phyloP scores from a whole-genome alignment of 805 yeast genomes.

The Yamadazyma laniorum region DNA sequence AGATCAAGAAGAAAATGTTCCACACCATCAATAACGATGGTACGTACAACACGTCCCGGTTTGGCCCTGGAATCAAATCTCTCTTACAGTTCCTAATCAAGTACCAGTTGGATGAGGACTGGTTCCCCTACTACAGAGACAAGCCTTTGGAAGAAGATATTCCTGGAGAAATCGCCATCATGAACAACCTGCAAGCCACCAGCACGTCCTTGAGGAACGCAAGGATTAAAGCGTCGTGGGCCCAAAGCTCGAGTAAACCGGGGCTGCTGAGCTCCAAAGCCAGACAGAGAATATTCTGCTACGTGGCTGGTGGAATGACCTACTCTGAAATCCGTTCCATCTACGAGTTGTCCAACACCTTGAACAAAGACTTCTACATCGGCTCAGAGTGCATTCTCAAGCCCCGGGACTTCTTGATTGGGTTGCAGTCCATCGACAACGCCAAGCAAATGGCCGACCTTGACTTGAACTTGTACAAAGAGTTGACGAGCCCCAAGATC shows the following conservation, averaged over 20 bases:
- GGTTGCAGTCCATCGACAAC: slow-evolving; percentile 39
- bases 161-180: slow-evolving; percentile 20
- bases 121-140: slow-evolving; percentile 74
- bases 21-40: slow-evolving; percentile 56
- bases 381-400: slow-evolving; percentile 78
- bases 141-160: slow-evolving; percentile 58
- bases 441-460: slow-evolving; percentile 41
- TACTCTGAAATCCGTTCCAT: slow-evolving; percentile 75
- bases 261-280: slow-evolving; percentile 12
- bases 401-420: slow-evolving; percentile 48
- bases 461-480: slow-evolving; percentile 33
- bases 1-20: slow-evolving; percentile 48
- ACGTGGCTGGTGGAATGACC: slow-evolving; percentile 87
- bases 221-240: slow-evolving; percentile 76
- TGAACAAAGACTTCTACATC: slow-evolving; percentile 70
- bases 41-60: slow-evolving; percentile 66
- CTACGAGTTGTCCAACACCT: slow-evolving; percentile 60
- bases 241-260: slow-evolving; percentile 37
- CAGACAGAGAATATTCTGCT: slow-evolving; percentile 72
- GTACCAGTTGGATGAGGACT: slow-evolving; percentile 52
- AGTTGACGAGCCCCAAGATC: slow-evolving; percentile 22
- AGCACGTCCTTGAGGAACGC: slow-evolving; percentile 59
- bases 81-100: slow-evolving; percentile 51
- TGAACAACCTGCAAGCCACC: slow-evolving; percentile 7
- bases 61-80: slow-evolving; percentile 65